Base-by-base conservation (phyloP, 2,329 filamentous ascomycete species). In the Exserohilum turcica region DNA sequence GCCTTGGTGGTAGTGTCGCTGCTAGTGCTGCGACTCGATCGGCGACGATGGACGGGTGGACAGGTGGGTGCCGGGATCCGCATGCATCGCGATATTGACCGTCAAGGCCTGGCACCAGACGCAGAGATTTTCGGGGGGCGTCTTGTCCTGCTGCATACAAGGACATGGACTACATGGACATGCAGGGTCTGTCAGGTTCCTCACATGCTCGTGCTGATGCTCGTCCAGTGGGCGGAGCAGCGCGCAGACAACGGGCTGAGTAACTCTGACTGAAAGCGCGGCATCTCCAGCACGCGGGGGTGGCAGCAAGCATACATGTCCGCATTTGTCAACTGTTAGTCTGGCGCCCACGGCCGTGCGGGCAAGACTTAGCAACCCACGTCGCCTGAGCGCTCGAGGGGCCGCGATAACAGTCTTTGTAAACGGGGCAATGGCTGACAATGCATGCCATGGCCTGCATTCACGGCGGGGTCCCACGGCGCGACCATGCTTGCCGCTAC, bases 361-460 rank as follows among this genome's bases (percentile, higher is more conserved):
- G 21, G 29, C n/a, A n/a, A 24, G 32, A 43, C 19, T 18, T 12
- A 5, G 13, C 40, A 33, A 12, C 24, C 31, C 32, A 12, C 35
- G 13, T 28, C 44, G 40, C 21, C 32, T 50, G 36, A 18, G 44
- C 24, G 19, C 33, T 16, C 36, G 24, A 39, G 36, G 19, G 35
- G 31, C 32, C 28, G 37, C 27, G 36, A 40, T 31, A 37, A 39
- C 32, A 46, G n/a, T 40, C 46, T 68, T 64, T 66, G 65, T 66
- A 60, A 65, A 48, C 54, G 28, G 19, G 43, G 54, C 57, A 61
- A 63, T 63, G 46, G 64, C 64, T 66, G 66, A 69, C 66, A 54
- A 48, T 63, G 66, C 66, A 66, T 61, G 60, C 47, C 31, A 48
- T 37, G n/a, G n/a, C n/a, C n/a, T n/a, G 51, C 42, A 54, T 39